These are phyloP conservation scores for Styphnolobium japonicum DNA, from an alignment of 306 rosid genomes.

Conservation along the genomic window DNA sequence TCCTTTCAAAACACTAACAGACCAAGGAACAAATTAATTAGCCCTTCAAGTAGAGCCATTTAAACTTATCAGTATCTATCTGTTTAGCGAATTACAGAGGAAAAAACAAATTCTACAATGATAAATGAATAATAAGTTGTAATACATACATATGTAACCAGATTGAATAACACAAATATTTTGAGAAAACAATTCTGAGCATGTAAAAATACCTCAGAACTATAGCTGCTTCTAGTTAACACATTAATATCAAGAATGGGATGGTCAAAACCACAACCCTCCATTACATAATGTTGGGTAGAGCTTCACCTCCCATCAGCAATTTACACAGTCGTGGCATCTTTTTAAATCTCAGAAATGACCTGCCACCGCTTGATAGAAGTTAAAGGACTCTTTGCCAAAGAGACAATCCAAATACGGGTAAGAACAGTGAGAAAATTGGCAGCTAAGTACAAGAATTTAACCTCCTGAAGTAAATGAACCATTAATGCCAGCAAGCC, in stretches of 20 bases:
- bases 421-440: slow-evolving; percentile 18
- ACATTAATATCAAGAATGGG: slow-evolving; percentile 20
- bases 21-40: background rate
- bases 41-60: background rate
- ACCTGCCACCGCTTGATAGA: slow-evolving; percentile 13
- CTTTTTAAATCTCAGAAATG: slow-evolving; percentile 7
- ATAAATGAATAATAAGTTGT: slow-evolving; percentile 20
- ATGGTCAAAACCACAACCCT: slow-evolving; percentile 17
- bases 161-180: slow-evolving; percentile 20
- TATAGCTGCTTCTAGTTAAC: slow-evolving; percentile 26
- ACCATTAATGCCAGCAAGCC: slow-evolving; percentile 23
- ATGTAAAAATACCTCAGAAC: slow-evolving; percentile 31
- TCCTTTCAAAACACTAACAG: background rate
- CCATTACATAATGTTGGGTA: background rate
- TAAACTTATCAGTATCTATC: slow-evolving; percentile 1
- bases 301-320: slow-evolving; percentile 22
- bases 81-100: slow-evolving; percentile 1
- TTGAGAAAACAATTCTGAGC: slow-evolving; percentile 12
- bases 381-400: background rate
- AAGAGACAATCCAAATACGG: background rate
- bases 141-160: slow-evolving; percentile 29
- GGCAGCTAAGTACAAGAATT: background rate
- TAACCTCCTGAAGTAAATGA: slow-evolving; percentile 25
- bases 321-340: slow-evolving; percentile 11
- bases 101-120: slow-evolving; percentile 16